These are phyloP conservation scores for Strobilomyces confusus DNA, from an alignment of 768 basidiomycete genomes.

Conservation along the genomic window DNA sequence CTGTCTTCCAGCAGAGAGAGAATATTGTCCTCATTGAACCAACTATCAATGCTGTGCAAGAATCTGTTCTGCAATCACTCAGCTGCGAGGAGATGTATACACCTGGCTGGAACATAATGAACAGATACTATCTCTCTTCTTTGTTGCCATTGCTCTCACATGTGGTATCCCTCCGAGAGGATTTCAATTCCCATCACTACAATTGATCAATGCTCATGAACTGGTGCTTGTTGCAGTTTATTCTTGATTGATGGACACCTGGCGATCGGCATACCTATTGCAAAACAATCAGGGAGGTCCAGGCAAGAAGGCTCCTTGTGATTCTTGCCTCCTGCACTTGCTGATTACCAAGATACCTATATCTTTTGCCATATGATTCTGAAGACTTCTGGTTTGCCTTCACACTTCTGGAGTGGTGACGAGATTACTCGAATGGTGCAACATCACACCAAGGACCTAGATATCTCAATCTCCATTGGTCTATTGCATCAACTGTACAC, in stretches of 20 bases:
- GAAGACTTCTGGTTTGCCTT: background rate
- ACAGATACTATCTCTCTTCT: too few species aligned
- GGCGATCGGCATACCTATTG: background rate
- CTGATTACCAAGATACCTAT: background rate
- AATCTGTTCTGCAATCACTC: too few species aligned
- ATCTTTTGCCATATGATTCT: background rate
- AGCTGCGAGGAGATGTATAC: too few species aligned
- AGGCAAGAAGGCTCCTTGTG: background rate
- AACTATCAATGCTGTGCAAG: too few species aligned
- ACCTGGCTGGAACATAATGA: too few species aligned
- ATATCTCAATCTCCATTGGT: background rate
- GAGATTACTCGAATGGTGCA: background rate
- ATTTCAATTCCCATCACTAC: too few species aligned
- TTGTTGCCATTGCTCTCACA: too few species aligned
- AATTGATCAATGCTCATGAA: too few species aligned
- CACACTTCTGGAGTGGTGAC: background rate
- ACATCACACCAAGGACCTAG: background rate
- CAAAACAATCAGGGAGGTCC: background rate
- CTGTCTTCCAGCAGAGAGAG: too few species aligned
- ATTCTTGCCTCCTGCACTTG: background rate
- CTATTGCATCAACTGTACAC: background rate
- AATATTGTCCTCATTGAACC: too few species aligned
- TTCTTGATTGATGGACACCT: background rate
- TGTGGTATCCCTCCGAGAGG: too few species aligned
- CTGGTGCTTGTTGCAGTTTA: too few species aligned